Evolutionary conservation across 2,329 filamentous ascomycete genomes (phyloP).

Genomic region (Trichoderma asperellum): DNA sequence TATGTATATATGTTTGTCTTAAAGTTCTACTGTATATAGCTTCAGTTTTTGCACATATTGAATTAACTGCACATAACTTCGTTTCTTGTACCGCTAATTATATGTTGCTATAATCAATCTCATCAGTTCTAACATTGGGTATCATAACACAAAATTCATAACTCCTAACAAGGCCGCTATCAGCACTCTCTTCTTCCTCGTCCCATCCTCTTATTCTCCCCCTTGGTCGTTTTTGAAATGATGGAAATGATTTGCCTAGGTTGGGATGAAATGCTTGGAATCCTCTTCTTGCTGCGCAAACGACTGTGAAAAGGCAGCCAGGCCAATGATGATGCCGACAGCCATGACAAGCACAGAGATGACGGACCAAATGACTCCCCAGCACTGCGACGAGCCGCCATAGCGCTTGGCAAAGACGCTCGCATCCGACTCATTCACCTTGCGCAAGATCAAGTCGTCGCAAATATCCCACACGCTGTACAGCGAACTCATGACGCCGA

Average conservation of each 20-base stretch:
- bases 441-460: constrained; percentile 78
- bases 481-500: constrained; percentile 79
- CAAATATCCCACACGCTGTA: constrained; percentile 88
- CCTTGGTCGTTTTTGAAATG: neutral
- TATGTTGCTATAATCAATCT: neutral
- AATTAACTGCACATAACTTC: constrained; percentile 19
- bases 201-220: neutral
- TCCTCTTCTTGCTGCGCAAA: constrained; percentile 70
- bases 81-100: neutral
- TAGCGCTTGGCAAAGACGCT: constrained; percentile 79
- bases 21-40: constrained; percentile 24
- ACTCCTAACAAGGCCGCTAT: neutral
- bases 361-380: constrained; percentile 78
- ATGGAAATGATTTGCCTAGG: constrained; percentile 34
- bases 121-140: constrained; percentile 5
- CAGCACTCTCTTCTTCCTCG: neutral
- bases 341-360: constrained; percentile 74
- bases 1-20: constrained; percentile 15
- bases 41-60: constrained; percentile 8
- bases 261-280: constrained; percentile 67
- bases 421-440: constrained; percentile 79
- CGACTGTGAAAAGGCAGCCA: constrained; percentile 75
- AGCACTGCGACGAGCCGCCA: constrained; percentile 78
- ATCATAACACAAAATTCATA: constrained; percentile 22
- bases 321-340: constrained; percentile 71